phyloP scores from a whole-genome alignment of 768 basidiomycete species.

The Paxillus involutus region DNA sequence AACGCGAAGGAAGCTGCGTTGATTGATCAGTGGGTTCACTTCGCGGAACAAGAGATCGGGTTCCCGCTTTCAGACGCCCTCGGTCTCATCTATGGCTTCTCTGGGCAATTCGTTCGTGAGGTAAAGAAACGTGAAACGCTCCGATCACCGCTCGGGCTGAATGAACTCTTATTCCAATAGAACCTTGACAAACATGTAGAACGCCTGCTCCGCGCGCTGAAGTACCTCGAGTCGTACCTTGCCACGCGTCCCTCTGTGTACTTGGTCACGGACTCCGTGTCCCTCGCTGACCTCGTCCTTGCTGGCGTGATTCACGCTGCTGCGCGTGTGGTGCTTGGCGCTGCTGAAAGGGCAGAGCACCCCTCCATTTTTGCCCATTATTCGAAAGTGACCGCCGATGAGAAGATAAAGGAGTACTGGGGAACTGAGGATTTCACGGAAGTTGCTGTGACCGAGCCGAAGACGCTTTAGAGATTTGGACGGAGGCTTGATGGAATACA shows the following conservation, averaged over 20 bases:
- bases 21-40: slow-evolving; percentile 23
- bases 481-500: no score
- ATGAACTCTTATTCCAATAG: neutral
- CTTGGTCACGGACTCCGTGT: slow-evolving; percentile 12
- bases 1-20: slow-evolving; percentile 5
- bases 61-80: neutral
- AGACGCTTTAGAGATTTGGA: neutral
- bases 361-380: slow-evolving; percentile 10
- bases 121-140: neutral
- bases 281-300: slow-evolving; percentile 19
- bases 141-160: no score
- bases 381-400: slow-evolving; percentile 15
- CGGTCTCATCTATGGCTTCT: neutral
- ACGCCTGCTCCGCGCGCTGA: slow-evolving; percentile 6
- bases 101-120: slow-evolving; percentile 7
- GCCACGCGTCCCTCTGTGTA: slow-evolving; percentile 9
- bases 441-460: slow-evolving; percentile 1
- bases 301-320: neutral
- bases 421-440: slow-evolving; percentile 8
- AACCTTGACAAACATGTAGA: neutral
- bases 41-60: slow-evolving; percentile 16
- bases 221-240: slow-evolving; percentile 15
- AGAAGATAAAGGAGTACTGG: slow-evolving; percentile 9
- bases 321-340: neutral
- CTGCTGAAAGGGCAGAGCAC: slow-evolving; percentile 12